These are phyloP conservation scores for Diplodia seriata DNA, from an alignment of 2,329 filamentous ascomycete genomes.

Conservation along the genomic window DNA sequence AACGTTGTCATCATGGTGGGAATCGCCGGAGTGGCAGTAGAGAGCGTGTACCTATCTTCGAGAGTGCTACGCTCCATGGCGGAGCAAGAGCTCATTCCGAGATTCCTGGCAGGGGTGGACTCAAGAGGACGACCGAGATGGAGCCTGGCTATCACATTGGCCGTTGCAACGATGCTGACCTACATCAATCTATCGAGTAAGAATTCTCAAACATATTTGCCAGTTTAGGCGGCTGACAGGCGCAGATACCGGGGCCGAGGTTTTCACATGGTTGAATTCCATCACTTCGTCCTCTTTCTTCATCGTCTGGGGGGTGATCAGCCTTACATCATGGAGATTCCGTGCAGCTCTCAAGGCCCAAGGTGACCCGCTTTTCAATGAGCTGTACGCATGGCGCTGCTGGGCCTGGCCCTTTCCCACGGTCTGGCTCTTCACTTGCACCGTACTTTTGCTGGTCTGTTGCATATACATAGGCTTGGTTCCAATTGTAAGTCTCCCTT, in stretches of 20 bases:
- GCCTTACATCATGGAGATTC: slow-evolving; percentile 44
- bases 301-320: slow-evolving; percentile 46
- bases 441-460: not conserved
- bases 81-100: slow-evolving; percentile 39
- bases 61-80: slow-evolving; percentile 44
- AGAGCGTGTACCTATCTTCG: slow-evolving; percentile 45
- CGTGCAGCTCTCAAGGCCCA: slow-evolving; percentile 40
- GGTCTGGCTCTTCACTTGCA: slow-evolving; percentile 37
- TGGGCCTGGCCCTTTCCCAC: slow-evolving; percentile 42
- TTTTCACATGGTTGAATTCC: slow-evolving; percentile 40
- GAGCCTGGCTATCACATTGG: slow-evolving; percentile 60
- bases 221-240: not conserved
- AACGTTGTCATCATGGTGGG: slow-evolving; percentile 45
- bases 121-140: slow-evolving; percentile 51
- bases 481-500: slow-evolving; percentile 42
- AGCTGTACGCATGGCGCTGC: slow-evolving; percentile 42
- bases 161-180: slow-evolving; percentile 55
- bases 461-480: slow-evolving; percentile 33
- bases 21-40: slow-evolving; percentile 42
- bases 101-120: slow-evolving; percentile 41
- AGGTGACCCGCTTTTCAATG: slow-evolving; percentile 39
- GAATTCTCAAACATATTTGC: fast-evolving
- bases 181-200: slow-evolving; percentile 38
- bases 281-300: slow-evolving; percentile 46
- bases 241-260: slow-evolving; percentile 33